These are phyloP conservation scores for Casuarina cunninghamiana DNA, from an alignment of 306 rosid genomes.

Conservation along the genomic window DNA sequence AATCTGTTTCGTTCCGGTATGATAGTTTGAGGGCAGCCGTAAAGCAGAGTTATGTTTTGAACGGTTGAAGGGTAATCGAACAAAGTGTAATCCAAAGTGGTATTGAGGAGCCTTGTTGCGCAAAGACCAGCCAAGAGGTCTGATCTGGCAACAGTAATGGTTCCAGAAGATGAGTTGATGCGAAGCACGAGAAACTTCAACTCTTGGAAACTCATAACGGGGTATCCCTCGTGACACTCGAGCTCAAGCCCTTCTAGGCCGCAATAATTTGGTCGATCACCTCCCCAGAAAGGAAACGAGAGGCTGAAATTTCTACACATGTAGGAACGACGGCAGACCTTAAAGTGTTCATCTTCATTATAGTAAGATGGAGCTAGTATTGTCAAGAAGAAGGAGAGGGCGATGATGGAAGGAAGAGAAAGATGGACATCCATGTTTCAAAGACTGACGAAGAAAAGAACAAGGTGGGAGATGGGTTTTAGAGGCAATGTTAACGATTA, in stretches of 20 bases:
- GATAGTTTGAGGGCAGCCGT: background rate
- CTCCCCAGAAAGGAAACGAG: constrained; percentile 47
- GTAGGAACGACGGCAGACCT: constrained; percentile 33
- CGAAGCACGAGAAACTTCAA: constrained; percentile 27
- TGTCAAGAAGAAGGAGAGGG: constrained; percentile 27
- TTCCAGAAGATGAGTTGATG: background rate
- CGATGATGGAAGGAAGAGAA: background rate
- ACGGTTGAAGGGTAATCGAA: constrained; percentile 31
- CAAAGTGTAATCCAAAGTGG: constrained; percentile 20
- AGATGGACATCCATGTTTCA: background rate
- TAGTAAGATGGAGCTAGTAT: constrained; percentile 18
- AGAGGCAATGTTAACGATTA: too few relatives aligned
- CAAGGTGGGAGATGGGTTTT: background rate
- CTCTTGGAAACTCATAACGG: constrained; percentile 19
- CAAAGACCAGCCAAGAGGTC: constrained; percentile 36
- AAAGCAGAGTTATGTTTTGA: constrained; percentile 27
- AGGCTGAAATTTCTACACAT: constrained; percentile 39
- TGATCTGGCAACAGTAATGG: constrained; percentile 31
- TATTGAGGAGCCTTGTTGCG: background rate
- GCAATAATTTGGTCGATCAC: constrained; percentile 27
- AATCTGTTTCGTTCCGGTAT: background rate
- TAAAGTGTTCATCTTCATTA: constrained; percentile 19
- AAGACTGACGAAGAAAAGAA: background rate
- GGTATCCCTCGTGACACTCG: constrained; percentile 27
- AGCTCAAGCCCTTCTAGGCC: constrained; percentile 39